phyloP scores from a whole-genome alignment of 805 yeast species.

The Metschnikowia noctiluminum region DNA sequence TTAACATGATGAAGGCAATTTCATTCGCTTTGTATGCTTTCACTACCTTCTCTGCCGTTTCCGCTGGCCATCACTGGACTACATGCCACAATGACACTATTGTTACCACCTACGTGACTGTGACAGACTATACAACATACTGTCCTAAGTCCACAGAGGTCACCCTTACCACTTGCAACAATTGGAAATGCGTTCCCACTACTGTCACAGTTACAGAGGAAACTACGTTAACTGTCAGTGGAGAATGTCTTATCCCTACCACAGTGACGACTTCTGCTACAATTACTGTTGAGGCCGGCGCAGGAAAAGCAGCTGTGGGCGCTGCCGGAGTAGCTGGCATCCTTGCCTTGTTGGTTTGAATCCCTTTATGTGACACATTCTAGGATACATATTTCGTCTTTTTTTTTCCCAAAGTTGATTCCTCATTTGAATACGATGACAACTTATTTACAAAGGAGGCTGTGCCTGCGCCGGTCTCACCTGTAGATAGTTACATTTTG shows the following conservation, averaged over 20 bases:
- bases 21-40: background rate
- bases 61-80: background rate
- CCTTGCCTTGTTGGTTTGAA: background rate
- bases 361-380: background rate
- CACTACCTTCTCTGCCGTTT: background rate
- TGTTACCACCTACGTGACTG: constrained; percentile 29
- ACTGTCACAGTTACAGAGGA: constrained; percentile 28
- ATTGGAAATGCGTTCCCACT: constrained; percentile 25
- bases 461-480: too few species aligned
- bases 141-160: constrained; percentile 35
- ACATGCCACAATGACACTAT: background rate
- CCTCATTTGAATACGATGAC: background rate
- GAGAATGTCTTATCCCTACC: constrained; percentile 23
- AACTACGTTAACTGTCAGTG: constrained; percentile 32
- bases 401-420: background rate
- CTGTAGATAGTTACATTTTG: too few species aligned
- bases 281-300: background rate
- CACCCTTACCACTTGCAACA: constrained; percentile 32
- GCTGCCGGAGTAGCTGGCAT: background rate
- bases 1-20: background rate
- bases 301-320: background rate
- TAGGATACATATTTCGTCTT: background rate
- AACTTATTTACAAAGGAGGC: background rate
- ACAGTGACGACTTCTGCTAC: background rate
- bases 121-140: constrained; percentile 37